Evolutionary conservation across 2,329 filamentous ascomycete species (phyloP).

Genomic region (Aspergillus phoenicis): DNA sequence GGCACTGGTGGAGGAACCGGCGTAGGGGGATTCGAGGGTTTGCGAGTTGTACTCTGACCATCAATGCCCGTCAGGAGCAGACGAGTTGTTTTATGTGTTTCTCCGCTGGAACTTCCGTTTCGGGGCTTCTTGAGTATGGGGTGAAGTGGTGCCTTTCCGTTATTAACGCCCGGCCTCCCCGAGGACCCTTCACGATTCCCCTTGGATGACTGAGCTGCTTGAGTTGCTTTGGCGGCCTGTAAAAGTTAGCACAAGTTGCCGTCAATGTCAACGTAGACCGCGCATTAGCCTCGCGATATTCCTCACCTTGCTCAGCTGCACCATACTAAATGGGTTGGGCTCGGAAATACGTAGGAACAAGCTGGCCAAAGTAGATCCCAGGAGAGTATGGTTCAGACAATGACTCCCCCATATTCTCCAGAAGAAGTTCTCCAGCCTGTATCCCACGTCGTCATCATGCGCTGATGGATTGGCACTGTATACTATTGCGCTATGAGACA

Average conservation of each 20-base stretch:
- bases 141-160: conserved; percentile 25
- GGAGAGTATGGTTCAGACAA: conserved; percentile 39
- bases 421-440: conserved; percentile 55
- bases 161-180: conserved; percentile 1
- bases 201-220: not conserved
- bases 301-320: conserved; percentile 22
- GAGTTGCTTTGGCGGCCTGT: not conserved
- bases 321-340: conserved; percentile 26
- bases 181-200: not conserved
- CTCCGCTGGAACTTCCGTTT: conserved; percentile 23
- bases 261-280: not conserved
- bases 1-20: conserved; percentile 18
- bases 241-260: not conserved
- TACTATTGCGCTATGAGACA: conserved; percentile 34
- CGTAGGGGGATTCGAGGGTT: conserved; percentile 30
- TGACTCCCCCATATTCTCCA: conserved; percentile 55
- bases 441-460: conserved; percentile 44
- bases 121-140: conserved; percentile 46
- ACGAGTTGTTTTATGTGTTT: conserved; percentile 34
- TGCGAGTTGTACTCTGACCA: conserved; percentile 30
- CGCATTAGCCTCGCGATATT: not conserved
- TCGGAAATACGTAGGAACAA: conserved; percentile 50
- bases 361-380: conserved; percentile 42
- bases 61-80: conserved; percentile 32
- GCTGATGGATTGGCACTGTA: conserved; percentile 50